Evolutionary conservation across 345 rosid genomes (phyloP), one percentile per base, ranked within the genome.

Genomic region (Zanthoxylum bungeanum): DNA sequence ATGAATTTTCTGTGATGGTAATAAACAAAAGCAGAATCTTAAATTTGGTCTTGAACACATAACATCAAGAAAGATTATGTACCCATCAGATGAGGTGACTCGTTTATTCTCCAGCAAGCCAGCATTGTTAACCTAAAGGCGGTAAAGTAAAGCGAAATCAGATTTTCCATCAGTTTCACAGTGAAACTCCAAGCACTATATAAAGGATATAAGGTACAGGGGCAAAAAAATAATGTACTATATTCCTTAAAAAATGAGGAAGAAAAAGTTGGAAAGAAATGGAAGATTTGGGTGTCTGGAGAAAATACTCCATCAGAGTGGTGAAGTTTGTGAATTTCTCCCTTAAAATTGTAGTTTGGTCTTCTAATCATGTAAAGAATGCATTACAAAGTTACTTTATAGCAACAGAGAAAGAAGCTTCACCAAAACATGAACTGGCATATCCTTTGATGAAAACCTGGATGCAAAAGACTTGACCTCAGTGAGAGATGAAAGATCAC

Each of bases 381-480:
- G 27, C 57, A 21, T 28, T 28, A 16, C 55, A 22, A 28, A 71
- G n/a, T 65, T 46, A 36, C 9, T 49, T 60, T 1, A 25, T 47
- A 27, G 34, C 66, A 0, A 66, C 22, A 65, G 53, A 58, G 24
- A 64, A 67, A 53, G 34, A 53, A 46, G 24, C n/a, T 66, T 78
- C 77, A 90, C 97, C 91, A 94, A 76, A 28, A 91, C 90, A 83
- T 94, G 92, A 78, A 94, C 77, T 0, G 92, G 98, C 60, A 82
- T 67, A 75, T 88, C 83, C 83, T 84, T 90, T 39, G 88, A 77
- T 76, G 89, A 92, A 74, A 94, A 89, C 75, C 81, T 89, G 62
- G 93, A 79, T 51, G 91, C 85, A 75, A 94, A 90, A 12, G 94
- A 88, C 85, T 90, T 91, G 76, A 94, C 76, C 25, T 87, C 95